Percentiles rank a stretch among this genome's conserved stretches.
These are phyloP conservation scores for Cordyceps militaris DNA, from an alignment of 2,329 filamentous ascomycete species.

Conservation along the genomic window DNA sequence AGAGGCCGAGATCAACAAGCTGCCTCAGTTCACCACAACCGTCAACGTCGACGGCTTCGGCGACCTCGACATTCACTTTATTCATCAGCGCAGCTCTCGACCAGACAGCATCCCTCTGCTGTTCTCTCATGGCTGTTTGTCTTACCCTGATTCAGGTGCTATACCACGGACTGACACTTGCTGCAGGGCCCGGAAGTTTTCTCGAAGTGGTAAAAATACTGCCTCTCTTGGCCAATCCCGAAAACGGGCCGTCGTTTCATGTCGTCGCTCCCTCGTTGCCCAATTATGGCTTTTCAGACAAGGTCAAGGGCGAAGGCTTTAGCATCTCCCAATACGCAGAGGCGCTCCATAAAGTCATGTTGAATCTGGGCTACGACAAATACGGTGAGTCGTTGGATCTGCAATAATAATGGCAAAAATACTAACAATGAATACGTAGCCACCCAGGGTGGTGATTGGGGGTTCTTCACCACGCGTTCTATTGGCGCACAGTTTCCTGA, in stretches of 20 bases:
- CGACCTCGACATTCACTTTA: conserved; percentile 54
- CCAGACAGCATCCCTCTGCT: conserved; percentile 54
- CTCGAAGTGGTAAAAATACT: conserved; percentile 59
- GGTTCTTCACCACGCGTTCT: conserved; percentile 53
- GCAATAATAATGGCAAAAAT: background rate
- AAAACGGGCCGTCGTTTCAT: conserved; percentile 39
- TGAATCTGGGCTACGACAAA: conserved; percentile 49
- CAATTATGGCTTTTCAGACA: conserved; percentile 38
- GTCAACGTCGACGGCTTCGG: conserved; percentile 52
- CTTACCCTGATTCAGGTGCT: background rate
- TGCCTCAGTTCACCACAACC: conserved; percentile 50
- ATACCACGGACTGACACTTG: background rate
- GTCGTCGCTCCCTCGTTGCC: conserved; percentile 52
- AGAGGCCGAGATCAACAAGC: conserved; percentile 51
- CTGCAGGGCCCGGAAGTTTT: conserved; percentile 59
- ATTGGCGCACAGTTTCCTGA: conserved; percentile 52
- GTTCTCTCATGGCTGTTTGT: conserved; percentile 58
- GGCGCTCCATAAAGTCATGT: conserved; percentile 61
- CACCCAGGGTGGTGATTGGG: conserved; percentile 62
- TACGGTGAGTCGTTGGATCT: conserved; percentile 21
- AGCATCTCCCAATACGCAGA: conserved; percentile 37
- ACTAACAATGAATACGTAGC: too few species aligned
- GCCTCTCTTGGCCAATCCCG: conserved; percentile 33
- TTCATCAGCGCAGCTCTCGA: conserved; percentile 48
- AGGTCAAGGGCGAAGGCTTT: conserved; percentile 24